Evolutionary conservation across 2,329 filamentous ascomycete genomes (phyloP).

Genomic region (Mycogone perniciosa): DNA sequence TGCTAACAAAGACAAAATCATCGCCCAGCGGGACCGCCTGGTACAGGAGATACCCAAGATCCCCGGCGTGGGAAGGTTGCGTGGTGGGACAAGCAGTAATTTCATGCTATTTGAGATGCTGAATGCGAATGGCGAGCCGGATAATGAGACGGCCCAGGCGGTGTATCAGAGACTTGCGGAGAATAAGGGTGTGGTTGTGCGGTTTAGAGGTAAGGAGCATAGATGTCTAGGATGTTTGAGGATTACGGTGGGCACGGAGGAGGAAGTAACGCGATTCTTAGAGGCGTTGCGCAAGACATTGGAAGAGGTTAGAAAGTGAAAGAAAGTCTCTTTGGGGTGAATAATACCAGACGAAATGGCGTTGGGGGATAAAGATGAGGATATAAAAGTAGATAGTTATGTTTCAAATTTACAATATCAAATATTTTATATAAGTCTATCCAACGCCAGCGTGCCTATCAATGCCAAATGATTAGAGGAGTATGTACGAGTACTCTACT

Average conservation of each 20-base stretch:
- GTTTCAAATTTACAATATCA: neutral
- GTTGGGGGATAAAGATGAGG: neutral
- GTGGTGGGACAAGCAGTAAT: slow-evolving; percentile 76
- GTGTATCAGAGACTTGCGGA: slow-evolving; percentile 85
- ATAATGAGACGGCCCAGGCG: slow-evolving; percentile 69
- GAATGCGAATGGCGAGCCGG: slow-evolving; percentile 63
- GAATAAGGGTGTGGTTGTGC: slow-evolving; percentile 80
- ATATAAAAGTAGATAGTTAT: neutral
- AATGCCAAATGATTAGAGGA: neutral
- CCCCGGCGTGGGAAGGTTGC: slow-evolving; percentile 70
- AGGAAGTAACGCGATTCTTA: slow-evolving; percentile 76
- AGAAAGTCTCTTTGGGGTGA: neutral
- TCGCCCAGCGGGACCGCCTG: slow-evolving; percentile 71
- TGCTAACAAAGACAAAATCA: slow-evolving; percentile 60
- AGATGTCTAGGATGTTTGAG: slow-evolving; percentile 84
- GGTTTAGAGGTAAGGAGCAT: slow-evolving; percentile 88
- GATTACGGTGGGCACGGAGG: slow-evolving; percentile 86
- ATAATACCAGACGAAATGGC: neutral
- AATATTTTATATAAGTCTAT: neutral
- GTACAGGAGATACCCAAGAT: slow-evolving; percentile 67
- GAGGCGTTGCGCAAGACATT: slow-evolving; percentile 53
- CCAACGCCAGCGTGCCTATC: neutral
- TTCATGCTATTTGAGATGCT: slow-evolving; percentile 89
- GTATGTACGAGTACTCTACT: no score
- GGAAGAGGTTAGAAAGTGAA: slow-evolving; percentile 34